Base-by-base conservation (phyloP, 257 asterid genomes). In the Coffea eugenioides region DNA sequence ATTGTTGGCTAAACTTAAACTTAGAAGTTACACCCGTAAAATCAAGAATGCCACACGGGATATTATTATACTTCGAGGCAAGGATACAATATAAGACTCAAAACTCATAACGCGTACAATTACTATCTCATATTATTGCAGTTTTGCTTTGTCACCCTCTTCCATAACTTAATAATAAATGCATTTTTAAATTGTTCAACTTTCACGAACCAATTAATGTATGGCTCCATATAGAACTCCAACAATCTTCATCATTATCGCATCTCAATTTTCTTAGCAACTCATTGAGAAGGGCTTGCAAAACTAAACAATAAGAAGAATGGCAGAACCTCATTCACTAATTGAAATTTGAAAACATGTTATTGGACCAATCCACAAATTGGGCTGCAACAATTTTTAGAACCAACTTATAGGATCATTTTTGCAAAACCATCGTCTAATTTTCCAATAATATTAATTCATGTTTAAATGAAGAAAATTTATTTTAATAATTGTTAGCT, bases 41-140 rank as follows among this genome's bases (percentile, higher is more conserved):
- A 52, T 11, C 13, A 51, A 73, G 23, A 41, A 46, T 36, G 16
- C 4, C 31, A 71, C 51, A 1, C 3, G 3, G 21, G 57, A n/a
- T 8, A 10, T 74, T 74, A 14, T 61, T 74, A 36, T 39, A 43
- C 25, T 71, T 45, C 75, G 41, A 34, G 41, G 54, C 34, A 56
- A 21, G 31, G 52, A 75, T 39, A 39, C 43, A 70, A 6, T 4
- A 52, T 52, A 13, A 52, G 57, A 52, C 18, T 54, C 78, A 74
- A 54, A 74, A 8, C 31, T 45, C 41, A 39, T 62, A 76, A 76
- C 79, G 39, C 71, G 61, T 59, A 68, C 13, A 57, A 75, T 76
- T 76, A 76, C 57, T 43, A 20, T n/a, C n/a, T 15, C 21, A 25
- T 43, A 76, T 76, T 36, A 76, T 76, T 76, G 48, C 79, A 34